Conservation (phyloP, 2,329 filamentous ascomycete genomes). For the Fusarium camptoceras region DNA sequence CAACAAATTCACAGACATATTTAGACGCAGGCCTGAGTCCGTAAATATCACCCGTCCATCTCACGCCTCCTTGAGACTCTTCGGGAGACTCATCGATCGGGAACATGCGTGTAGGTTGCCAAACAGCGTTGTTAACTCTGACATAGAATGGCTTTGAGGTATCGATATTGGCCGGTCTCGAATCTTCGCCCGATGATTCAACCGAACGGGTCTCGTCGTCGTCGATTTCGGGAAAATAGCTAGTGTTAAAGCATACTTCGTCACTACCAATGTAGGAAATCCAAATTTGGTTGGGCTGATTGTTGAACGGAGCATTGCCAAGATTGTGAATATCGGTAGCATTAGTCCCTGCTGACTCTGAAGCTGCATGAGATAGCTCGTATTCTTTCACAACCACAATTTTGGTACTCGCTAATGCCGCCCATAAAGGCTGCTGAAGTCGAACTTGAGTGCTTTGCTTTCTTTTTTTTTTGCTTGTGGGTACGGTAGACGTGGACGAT, state of each 20-base stretch:
- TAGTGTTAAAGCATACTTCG: slow-evolving; percentile 81
- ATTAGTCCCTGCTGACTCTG: slow-evolving; percentile 79
- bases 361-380: slow-evolving; percentile 81
- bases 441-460: slow-evolving; percentile 92
- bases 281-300: slow-evolving; percentile 79
- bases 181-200: slow-evolving; percentile 47
- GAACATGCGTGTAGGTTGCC: slow-evolving; percentile 81
- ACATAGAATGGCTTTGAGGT: slow-evolving; percentile 82
- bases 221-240: slow-evolving; percentile 66
- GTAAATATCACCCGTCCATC: slow-evolving; percentile 79
- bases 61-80: slow-evolving; percentile 57
- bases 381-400: slow-evolving; percentile 95
- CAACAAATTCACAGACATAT: slow-evolving; percentile 83
- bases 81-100: slow-evolving; percentile 55
- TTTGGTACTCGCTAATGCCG: slow-evolving; percentile 93
- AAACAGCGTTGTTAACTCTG: slow-evolving; percentile 80
- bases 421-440: slow-evolving; percentile 92
- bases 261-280: slow-evolving; percentile 83
- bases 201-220: slow-evolving; percentile 48
- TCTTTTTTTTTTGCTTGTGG: slow-evolving; percentile 81
- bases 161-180: slow-evolving; percentile 67
- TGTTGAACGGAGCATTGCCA: slow-evolving; percentile 79
- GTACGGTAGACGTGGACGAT: slow-evolving; percentile 56
- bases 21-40: slow-evolving; percentile 77
- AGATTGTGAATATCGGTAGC: slow-evolving; percentile 82